Base-by-base conservation (phyloP, 495 filamentous ascomycete species). In the Penicillium atrosanguineum region DNA sequence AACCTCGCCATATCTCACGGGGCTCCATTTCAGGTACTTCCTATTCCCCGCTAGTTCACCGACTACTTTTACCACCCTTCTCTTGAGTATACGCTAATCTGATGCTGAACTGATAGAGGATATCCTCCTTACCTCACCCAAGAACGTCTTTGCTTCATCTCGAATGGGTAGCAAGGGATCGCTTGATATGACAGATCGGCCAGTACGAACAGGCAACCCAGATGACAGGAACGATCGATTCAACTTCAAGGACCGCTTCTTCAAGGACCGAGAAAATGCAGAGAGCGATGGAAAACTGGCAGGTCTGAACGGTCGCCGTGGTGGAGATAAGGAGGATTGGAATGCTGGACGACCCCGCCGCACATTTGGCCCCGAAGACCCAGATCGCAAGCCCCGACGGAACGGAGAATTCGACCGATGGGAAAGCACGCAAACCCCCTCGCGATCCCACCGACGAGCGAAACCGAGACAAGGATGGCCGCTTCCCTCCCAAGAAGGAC, bases 91-190 rank as follows among this genome's bases (percentile, higher is more conserved):
- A 1, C 55, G 46, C 68, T 71, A 46, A 68, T 53, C 5, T 15
- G 23, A 2, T 34, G 37, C 50, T 46, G 14, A 44, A 28, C 52
- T 51, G 85, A 57, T 76, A 55, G 91, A 94, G 63, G 89, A 96
- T 52, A 91, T 95, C 50, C 79, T 95, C 56, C 87, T 96, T 37
- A 91, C 90, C 29, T 92, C 92, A 28, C 91, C 92, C 1, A 91
- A 91, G 58, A 90, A 83, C 23, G 83, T 83, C 26, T 96, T 97
- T 68, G 85, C 89, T 52, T 96, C 92, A 15, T 90, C 88, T 42
- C 68, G 83, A 70, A 80, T 77, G 53, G 61, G 75, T 50, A 72
- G 71, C 52, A 76, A 83, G 77, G 74, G 65, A 50, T 82, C 60
- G 68, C 85, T 61, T 63, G 78, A 70, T 48, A 57, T 39, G 75